These are phyloP conservation scores for Acacia acuminata DNA, from an alignment of 306 rosid species.

Conservation along the genomic window DNA sequence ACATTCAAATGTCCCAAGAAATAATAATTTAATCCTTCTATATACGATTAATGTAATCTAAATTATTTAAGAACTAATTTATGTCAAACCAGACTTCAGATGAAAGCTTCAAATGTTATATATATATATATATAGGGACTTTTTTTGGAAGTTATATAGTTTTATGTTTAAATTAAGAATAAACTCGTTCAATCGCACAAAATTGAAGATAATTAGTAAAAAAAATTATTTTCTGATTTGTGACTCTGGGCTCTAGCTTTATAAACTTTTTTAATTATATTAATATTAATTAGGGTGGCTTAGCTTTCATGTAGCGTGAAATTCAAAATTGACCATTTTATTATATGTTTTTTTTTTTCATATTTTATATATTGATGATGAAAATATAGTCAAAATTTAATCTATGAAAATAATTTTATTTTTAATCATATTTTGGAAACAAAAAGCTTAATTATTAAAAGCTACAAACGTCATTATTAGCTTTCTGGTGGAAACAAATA, in stretches of 20 bases:
- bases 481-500: background rate
- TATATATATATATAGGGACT: background rate
- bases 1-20: background rate
- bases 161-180: background rate
- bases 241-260: background rate
- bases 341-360: background rate
- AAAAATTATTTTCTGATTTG: too few relatives aligned
- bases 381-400: background rate
- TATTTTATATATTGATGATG: background rate
- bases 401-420: background rate
- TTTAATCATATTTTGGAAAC: background rate
- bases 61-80: background rate
- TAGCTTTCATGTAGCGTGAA: background rate
- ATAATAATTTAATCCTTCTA: background rate
- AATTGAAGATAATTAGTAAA: background rate
- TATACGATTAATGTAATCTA: background rate
- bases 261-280: background rate
- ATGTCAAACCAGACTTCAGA: background rate
- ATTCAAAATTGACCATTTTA: background rate
- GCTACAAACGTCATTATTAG: background rate
- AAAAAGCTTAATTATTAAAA: background rate
- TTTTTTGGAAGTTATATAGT: background rate
- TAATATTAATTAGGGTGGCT: background rate
- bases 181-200: background rate
- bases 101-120: background rate